Evolutionary conservation across 1,139 yeast genomes (phyloP).

Genomic region (Candida neerlandica): DNA sequence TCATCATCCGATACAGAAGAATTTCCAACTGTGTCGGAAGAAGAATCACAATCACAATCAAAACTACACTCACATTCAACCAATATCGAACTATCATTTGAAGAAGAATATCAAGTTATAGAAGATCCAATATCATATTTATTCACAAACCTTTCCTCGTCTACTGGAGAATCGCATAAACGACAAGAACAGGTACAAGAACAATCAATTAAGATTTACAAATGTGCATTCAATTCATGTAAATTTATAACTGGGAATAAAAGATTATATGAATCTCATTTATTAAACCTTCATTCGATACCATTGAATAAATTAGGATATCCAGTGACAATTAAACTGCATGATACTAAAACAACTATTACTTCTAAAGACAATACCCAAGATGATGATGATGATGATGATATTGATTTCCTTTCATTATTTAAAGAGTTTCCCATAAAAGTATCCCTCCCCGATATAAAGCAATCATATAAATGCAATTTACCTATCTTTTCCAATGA

Average conservation of each 20-base stretch:
- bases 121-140: slow-evolving; percentile 18
- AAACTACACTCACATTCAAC: neutral
- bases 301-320: slow-evolving; percentile 35
- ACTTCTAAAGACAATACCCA: neutral
- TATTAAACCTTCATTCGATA: slow-evolving; percentile 28
- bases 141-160: neutral
- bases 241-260: slow-evolving; percentile 36
- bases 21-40: neutral
- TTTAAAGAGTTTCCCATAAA: slow-evolving; percentile 31
- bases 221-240: slow-evolving; percentile 36
- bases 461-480: slow-evolving; percentile 22
- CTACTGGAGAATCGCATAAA: neutral
- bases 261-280: slow-evolving; percentile 32
- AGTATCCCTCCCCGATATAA: slow-evolving; percentile 26
- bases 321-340: slow-evolving; percentile 25
- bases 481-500: slow-evolving; percentile 5
- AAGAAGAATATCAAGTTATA: slow-evolving; percentile 31
- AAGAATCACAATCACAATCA: neutral
- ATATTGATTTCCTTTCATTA: slow-evolving; percentile 17
- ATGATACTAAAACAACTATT: slow-evolving; percentile 9
- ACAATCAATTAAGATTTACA: slow-evolving; percentile 17
- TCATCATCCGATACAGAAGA: slow-evolving; percentile 7
- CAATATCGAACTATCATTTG: slow-evolving; percentile 15
- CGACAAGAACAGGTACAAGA: neutral
- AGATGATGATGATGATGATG: neutral